Evolutionary conservation across 2,329 filamentous ascomycete species (phyloP).

Genomic region (Blastomyces emzantsi): DNA sequence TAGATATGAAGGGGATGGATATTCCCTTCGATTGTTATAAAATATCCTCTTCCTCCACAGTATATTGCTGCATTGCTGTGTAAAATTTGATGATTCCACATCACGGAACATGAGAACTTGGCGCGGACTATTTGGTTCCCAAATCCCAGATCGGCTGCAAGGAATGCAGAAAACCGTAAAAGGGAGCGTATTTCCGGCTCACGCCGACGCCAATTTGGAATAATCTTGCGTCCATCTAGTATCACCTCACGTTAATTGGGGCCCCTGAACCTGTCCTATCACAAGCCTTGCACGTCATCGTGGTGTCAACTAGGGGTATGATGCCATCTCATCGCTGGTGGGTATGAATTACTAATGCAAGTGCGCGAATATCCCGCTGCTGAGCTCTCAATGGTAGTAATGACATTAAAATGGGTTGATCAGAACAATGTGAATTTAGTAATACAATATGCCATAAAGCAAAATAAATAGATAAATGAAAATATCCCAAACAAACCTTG

Average conservation of each 20-base stretch:
- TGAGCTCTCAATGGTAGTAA: neutral
- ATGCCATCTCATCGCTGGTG: neutral
- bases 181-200: neutral
- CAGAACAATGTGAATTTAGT: neutral
- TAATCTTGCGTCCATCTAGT: neutral
- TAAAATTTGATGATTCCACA: slow-evolving; percentile 7
- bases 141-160: neutral
- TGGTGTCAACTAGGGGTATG: neutral
- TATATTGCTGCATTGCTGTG: neutral
- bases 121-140: neutral
- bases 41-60: neutral
- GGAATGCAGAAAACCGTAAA: neutral
- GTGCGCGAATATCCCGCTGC: neutral
- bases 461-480: neutral
- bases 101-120: neutral
- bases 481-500: neutral
- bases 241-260: neutral
- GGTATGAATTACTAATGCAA: slow-evolving; percentile 3
- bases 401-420: neutral
- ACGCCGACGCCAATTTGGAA: neutral
- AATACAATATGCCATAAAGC: neutral
- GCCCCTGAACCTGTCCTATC: neutral
- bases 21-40: neutral
- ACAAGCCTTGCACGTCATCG: slow-evolving; percentile 1
- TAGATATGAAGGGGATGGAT: neutral